Percentiles rank a stretch among this genome's conserved stretches.
These are phyloP conservation scores for Begonia peltatifolia DNA, from an alignment of 306 rosid genomes.

Conservation along the genomic window DNA sequence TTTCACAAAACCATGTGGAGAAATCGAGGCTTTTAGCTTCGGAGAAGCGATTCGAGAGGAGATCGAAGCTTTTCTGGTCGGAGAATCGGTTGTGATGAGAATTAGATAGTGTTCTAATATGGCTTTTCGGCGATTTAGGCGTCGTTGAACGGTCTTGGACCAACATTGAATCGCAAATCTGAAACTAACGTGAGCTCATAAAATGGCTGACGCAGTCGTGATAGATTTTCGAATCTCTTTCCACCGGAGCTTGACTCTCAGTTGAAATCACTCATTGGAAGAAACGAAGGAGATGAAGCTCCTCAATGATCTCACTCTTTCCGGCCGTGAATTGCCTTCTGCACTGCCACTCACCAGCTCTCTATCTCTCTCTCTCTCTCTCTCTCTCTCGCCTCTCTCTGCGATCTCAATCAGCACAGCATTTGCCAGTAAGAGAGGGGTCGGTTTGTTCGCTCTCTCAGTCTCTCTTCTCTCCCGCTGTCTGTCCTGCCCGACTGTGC, in stretches of 20 bases:
- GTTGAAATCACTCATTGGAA: conserved; percentile 5
- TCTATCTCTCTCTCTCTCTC: too few species aligned
- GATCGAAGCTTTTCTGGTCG: neutral
- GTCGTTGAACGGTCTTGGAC: conserved; percentile 17
- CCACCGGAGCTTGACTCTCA: conserved; percentile 18
- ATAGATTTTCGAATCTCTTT: neutral
- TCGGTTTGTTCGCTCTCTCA: too few species aligned
- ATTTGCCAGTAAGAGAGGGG: too few species aligned
- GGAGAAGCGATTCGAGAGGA: conserved; percentile 10
- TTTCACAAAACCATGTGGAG: conserved; percentile 18
- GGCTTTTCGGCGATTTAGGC: conserved; percentile 11
- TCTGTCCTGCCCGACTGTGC: too few species aligned
- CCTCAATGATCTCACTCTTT: neutral
- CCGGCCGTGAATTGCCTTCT: neutral
- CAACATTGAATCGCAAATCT: conserved; percentile 13
- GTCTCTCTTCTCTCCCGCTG: too few species aligned
- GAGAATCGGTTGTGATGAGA: conserved; percentile 8
- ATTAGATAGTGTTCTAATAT: neutral
- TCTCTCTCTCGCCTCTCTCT: too few species aligned
- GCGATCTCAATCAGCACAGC: too few species aligned
- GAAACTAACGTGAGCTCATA: neutral
- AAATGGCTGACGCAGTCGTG: neutral
- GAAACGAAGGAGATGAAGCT: conserved; percentile 7
- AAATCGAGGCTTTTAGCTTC: conserved; percentile 10
- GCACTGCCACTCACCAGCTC: too few species aligned